Percentiles rank a stretch among this genome's conserved stretches.
Conservation (phyloP, 108 stramenopile genomes). For the Skeletonema grethae region DNA sequence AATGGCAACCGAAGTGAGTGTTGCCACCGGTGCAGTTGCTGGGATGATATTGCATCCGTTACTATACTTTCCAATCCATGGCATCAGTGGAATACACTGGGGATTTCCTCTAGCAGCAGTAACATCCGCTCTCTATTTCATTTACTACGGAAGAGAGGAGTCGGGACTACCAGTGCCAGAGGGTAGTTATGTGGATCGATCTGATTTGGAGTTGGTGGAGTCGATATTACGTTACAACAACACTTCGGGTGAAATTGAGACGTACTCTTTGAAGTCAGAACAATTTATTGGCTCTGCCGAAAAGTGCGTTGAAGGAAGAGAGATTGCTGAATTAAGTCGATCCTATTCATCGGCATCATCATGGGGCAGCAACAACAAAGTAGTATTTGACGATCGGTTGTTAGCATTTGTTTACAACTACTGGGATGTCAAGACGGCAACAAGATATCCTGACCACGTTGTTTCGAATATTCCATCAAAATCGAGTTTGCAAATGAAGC, state of each 20-base stretch:
- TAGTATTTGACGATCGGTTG: conserved; percentile 43
- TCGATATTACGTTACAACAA: conserved; percentile 47
- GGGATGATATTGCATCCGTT: conserved; percentile 52
- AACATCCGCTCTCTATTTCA: conserved; percentile 35
- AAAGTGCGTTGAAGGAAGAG: conserved; percentile 22
- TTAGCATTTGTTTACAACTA: conserved; percentile 51
- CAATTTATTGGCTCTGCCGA: conserved; percentile 33
- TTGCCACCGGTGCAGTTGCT: conserved; percentile 48
- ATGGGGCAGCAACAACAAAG: conserved; percentile 14
- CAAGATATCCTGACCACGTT: conserved; percentile 36
- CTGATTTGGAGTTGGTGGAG: conserved; percentile 25
- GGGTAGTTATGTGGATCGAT: conserved; percentile 31
- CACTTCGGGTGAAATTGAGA: conserved; percentile 16
- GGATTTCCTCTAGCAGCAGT: conserved; percentile 20
- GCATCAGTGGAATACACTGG: conserved; percentile 47
- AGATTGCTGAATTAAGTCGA: conserved; percentile 16
- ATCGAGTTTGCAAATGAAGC: conserved; percentile 13
- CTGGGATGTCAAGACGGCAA: conserved; percentile 31
- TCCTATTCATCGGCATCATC: conserved; percentile 15
- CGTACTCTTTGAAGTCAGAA: conserved; percentile 37
- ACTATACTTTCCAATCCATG: conserved; percentile 48
- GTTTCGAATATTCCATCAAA: conserved; percentile 13
- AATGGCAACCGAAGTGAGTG: conserved; percentile 38
- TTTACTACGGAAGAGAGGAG: conserved; percentile 37
- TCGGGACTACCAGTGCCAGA: conserved; percentile 33